These are phyloP conservation scores for Fusarium phyllophilum DNA, from an alignment of 2,329 filamentous ascomycete species.

Conservation along the genomic window DNA sequence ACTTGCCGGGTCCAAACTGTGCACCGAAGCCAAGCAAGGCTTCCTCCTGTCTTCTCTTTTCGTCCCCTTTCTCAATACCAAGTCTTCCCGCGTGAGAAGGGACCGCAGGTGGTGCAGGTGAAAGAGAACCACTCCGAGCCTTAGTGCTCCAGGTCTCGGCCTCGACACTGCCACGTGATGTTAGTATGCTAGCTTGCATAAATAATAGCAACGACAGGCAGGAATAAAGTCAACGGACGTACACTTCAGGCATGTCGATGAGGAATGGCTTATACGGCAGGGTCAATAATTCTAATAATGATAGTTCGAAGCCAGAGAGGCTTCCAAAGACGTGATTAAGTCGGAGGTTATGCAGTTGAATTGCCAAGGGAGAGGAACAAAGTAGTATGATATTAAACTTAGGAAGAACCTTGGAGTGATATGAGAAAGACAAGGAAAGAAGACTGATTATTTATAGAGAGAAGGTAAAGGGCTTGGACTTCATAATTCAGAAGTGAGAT, in stretches of 20 bases:
- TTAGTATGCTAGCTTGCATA: neutral
- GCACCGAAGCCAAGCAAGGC: neutral
- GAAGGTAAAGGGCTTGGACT: neutral
- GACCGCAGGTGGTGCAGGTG: fast-evolving
- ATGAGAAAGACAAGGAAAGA: neutral
- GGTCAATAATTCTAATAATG: too few species aligned
- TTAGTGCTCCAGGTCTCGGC: neutral
- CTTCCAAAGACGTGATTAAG: neutral
- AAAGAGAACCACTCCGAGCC: neutral
- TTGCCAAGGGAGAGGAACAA: neutral
- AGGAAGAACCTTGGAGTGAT: neutral
- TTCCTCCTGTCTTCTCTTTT: neutral
- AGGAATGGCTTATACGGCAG: neutral
- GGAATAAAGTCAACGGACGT: neutral
- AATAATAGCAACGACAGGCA: neutral
- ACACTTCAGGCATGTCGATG: neutral
- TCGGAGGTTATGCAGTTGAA: neutral
- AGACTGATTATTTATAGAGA: neutral
- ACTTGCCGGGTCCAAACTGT: neutral
- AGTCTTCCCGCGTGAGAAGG: neutral
- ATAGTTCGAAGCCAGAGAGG: too few species aligned
- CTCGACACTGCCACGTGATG: neutral
- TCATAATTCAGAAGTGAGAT: neutral
- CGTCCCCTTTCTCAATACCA: neutral
- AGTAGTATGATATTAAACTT: neutral